A percentile compares a stretch with the other conserved stretches of the same genome.
phyloP scores from a whole-genome alignment of 805 yeast genomes.

The Wickerhamomyces silvicola region DNA sequence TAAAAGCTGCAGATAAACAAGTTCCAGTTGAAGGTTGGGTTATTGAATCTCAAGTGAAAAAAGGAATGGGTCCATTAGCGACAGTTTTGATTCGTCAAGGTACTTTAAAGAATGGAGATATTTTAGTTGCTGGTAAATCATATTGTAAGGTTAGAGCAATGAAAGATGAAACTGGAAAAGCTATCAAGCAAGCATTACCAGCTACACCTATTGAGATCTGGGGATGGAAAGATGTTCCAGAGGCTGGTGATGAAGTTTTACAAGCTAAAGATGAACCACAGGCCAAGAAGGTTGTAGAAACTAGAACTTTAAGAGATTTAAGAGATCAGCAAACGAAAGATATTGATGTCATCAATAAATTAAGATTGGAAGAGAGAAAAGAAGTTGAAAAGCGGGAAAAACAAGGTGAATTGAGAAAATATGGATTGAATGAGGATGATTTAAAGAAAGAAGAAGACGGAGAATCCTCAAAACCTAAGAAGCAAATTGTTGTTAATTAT shows the following conservation, averaged over 20 bases:
- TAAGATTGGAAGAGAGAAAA: slow-evolving; percentile 48
- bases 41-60: slow-evolving; percentile 75
- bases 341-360: slow-evolving; percentile 65
- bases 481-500: slow-evolving; percentile 40
- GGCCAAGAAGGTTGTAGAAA: slow-evolving; percentile 70
- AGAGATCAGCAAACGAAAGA: slow-evolving; percentile 54
- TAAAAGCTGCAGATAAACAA: slow-evolving; percentile 47
- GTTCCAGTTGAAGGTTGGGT: slow-evolving; percentile 78
- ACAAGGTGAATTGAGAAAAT: slow-evolving; percentile 48
- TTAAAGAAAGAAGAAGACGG: slow-evolving; percentile 20
- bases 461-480: slow-evolving; percentile 17
- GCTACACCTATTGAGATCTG: slow-evolving; percentile 84
- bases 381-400: slow-evolving; percentile 47
- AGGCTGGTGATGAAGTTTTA: slow-evolving; percentile 79
- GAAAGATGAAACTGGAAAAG: slow-evolving; percentile 65
- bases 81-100: slow-evolving; percentile 83
- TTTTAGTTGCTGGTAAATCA: slow-evolving; percentile 82
- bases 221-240: slow-evolving; percentile 94
- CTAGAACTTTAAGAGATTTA: slow-evolving; percentile 55
- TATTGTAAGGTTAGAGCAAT: slow-evolving; percentile 80
- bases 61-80: slow-evolving; percentile 80
- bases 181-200: slow-evolving; percentile 65
- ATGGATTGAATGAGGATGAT: slow-evolving; percentile 47
- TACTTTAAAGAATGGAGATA: slow-evolving; percentile 56
- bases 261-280: slow-evolving; percentile 67